Evolutionary conservation across 2,329 filamentous ascomycete species (phyloP).

Genomic region (Colletotrichum spinosum): DNA sequence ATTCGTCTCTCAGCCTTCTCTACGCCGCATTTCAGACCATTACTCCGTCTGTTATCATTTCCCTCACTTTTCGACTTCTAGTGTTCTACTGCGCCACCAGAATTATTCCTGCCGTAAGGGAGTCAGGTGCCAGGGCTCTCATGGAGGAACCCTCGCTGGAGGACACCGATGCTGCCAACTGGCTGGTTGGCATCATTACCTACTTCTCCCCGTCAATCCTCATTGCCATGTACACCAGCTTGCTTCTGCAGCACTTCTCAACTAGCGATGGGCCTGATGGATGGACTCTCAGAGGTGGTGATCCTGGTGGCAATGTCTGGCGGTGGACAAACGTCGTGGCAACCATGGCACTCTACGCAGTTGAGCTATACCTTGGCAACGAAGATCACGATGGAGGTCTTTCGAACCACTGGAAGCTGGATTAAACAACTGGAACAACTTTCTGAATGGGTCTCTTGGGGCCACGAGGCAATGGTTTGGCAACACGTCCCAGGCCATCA

Average conservation of each 20-base stretch:
- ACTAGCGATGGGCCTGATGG: conserved; percentile 77
- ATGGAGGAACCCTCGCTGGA: conserved; percentile 88
- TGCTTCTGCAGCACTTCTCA: conserved; percentile 95
- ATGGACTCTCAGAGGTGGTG: conserved; percentile 88
- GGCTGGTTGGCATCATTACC: conserved; percentile 83
- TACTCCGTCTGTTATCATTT: conserved; percentile 95
- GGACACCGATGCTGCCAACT: conserved; percentile 84
- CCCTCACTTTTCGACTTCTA: conserved; percentile 90
- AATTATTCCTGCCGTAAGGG: conserved; percentile 93
- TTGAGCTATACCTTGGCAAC: conserved; percentile 89
- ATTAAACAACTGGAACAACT: conserved; percentile 63
- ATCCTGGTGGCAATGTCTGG: conserved; percentile 87
- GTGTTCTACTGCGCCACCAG: conserved; percentile 96
- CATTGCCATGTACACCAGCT: conserved; percentile 94
- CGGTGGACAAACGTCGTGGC: conserved; percentile 92
- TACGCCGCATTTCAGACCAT: conserved; percentile 95
- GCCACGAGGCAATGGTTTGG: background rate
- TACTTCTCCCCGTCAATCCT: conserved; percentile 97
- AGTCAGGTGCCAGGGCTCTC: conserved; percentile 84
- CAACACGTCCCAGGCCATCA: background rate
- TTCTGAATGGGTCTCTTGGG: background rate
- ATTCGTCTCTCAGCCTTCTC: conserved; percentile 86
- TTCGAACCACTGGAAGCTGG: conserved; percentile 91
- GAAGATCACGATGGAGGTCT: conserved; percentile 81
- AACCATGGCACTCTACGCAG: conserved; percentile 89